Conservation (phyloP, 75 land plant species). For the Cryptomeria japonica region DNA sequence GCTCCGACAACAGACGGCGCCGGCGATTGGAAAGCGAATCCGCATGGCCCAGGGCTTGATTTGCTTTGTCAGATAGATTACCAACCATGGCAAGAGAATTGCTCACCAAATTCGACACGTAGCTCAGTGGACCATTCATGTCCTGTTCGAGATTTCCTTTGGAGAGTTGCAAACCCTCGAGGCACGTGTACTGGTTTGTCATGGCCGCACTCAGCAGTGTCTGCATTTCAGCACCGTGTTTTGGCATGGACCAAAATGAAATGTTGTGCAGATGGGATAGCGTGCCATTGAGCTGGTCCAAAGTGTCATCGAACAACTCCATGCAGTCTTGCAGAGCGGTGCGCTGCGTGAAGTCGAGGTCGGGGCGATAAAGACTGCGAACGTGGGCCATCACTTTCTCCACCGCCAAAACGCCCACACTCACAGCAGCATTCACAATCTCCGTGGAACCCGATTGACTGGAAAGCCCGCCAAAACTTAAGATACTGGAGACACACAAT, state of each 20-base stretch:
- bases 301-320: slow-evolving; percentile 42
- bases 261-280: slow-evolving; percentile 19
- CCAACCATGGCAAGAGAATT: not conserved
- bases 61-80: not conserved
- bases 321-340: slow-evolving; percentile 54
- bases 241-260: not conserved
- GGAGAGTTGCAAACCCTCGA: slow-evolving; percentile 26
- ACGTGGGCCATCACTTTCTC: slow-evolving; percentile 5
- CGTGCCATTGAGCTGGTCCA: slow-evolving; percentile 20
- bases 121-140: not conserved
- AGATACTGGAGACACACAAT: not conserved
- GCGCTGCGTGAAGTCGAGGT: slow-evolving; percentile 10
- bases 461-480: not conserved
- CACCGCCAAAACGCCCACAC: slow-evolving; percentile 22
- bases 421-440: slow-evolving; percentile 36
- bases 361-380: slow-evolving; percentile 18
- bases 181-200: slow-evolving; percentile 68
- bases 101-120: not conserved
- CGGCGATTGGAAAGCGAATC: not conserved
- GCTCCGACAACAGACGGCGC: not conserved
- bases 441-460: not conserved
- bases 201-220: slow-evolving; percentile 50
- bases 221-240: slow-evolving; percentile 1
- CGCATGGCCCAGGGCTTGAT: not conserved
- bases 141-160: not conserved